Base-by-base conservation (phyloP, 2,329 filamentous ascomycete species). In the Aureobasidium zeae region DNA sequence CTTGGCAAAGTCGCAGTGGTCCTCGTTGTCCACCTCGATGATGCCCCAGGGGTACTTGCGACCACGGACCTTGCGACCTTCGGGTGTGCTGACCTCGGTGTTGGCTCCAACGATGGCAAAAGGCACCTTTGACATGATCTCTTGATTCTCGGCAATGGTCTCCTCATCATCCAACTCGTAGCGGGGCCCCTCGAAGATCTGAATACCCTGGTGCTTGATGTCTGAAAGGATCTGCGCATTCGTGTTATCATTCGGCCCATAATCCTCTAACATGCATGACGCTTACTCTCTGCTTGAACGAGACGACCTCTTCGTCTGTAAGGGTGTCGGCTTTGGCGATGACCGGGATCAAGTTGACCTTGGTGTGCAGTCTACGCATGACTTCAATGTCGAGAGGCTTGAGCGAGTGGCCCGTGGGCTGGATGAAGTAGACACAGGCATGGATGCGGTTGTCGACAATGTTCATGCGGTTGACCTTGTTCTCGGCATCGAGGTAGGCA, bases 381-480 rank as follows among this genome's bases (percentile, higher is more conserved):
- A 98, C 91, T 73, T 98, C 91, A 53, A 98, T 94, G 62, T 98
- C 91, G 53, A 98, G 75, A 51, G 91, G 91, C 81, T 98, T 98
- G 61, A 98, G 74, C 24, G 91, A 94, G 74, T 98, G 91, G 49
- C 91, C 91, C 22, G 91, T 98, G 54, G 91, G 91, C 72, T 98
- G 89, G 59, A 98, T 95, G 74, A 98, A 98, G 79, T 95, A 98
- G 51, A 98, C 91, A 60, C 93, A 96, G 45, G 91, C 91, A 60
- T 98, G 91, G 52, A 98, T 93, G 58, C 91, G 85, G 76, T 96
- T 98, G 72, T 98, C 91, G 51, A 98, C 83, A 66, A 96, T 96
- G 77, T 98, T 98, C 81, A 95, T 94, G 59, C 91, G 86, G 76
- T 98, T 98, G 65, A 98, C 87, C 79, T 96, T 98, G 80, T 98